These are phyloP conservation scores for Meyerozyma guilliermondii DNA, from an alignment of 1,139 yeast genomes.

Conservation along the genomic window DNA sequence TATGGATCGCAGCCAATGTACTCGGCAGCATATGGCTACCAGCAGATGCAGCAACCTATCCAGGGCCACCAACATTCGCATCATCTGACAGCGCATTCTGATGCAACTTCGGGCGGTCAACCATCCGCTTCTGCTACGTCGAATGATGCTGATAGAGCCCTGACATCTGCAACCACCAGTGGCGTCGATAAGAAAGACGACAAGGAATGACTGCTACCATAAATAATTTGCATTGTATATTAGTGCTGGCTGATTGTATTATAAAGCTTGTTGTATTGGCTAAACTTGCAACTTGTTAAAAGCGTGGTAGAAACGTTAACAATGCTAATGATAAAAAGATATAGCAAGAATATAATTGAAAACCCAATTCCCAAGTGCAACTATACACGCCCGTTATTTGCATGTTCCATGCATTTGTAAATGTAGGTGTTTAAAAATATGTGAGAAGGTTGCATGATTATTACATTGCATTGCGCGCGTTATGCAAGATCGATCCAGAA, in stretches of 20 bases:
- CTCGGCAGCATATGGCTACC: conserved; percentile 15
- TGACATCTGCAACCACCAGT: conserved; percentile 3
- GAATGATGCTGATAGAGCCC: conserved; percentile 1
- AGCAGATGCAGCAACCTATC: conserved; percentile 1
- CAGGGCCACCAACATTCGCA: conserved; percentile 11
- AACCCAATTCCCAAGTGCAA: too few relatives aligned
- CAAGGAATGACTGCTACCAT: background rate
- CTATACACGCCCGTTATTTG: too few relatives aligned
- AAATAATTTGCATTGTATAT: conserved; percentile 1
- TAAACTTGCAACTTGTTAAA: background rate
- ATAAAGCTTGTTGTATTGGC: background rate
- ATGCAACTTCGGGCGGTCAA: conserved; percentile 8
- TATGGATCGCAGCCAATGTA: conserved; percentile 22
- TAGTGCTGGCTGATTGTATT: conserved; percentile 1
- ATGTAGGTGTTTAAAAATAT: too few relatives aligned
- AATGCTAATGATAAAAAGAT: background rate
- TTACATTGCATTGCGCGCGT: too few relatives aligned
- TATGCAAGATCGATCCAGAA: too few relatives aligned
- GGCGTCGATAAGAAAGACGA: conserved; percentile 2
- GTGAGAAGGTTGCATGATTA: too few relatives aligned
- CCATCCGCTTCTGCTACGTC: conserved; percentile 3
- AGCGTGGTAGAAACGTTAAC: background rate
- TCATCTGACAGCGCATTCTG: conserved; percentile 10
- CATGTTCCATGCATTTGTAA: too few relatives aligned
- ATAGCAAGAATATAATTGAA: background rate